Conservation (phyloP, 179 eudicot species). For the Actinidia polygama region DNA sequence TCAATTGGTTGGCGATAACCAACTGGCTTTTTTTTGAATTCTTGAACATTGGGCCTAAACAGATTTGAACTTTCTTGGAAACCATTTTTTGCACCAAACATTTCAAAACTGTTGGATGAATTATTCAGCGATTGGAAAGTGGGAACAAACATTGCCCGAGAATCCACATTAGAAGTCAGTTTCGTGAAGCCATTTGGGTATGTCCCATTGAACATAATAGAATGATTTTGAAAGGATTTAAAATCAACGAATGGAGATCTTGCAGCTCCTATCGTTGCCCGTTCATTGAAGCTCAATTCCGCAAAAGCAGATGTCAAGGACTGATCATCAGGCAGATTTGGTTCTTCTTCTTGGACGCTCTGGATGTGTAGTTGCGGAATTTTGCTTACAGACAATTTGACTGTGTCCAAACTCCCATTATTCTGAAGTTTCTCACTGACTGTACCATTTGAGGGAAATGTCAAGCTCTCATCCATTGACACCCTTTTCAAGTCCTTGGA, state of each 20-base stretch:
- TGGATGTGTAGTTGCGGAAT: slow-evolving; percentile 4
- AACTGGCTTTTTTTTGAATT: slow-evolving; percentile 19
- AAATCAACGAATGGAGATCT: slow-evolving; percentile 17
- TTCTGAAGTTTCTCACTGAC: slow-evolving; percentile 13
- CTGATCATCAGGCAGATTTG: slow-evolving; percentile 37
- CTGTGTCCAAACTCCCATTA: slow-evolving; percentile 15
- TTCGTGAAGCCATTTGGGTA: slow-evolving; percentile 13
- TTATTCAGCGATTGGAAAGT: not conserved
- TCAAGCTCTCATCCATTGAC: slow-evolving; percentile 17
- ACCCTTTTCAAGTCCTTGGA: slow-evolving; percentile 26
- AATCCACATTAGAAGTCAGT: slow-evolving; percentile 18
- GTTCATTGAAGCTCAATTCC: slow-evolving; percentile 35
- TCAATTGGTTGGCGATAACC: slow-evolving; percentile 25
- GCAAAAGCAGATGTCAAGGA: slow-evolving; percentile 36
- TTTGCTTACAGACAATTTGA: not conserved
- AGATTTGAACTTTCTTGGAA: slow-evolving; percentile 18
- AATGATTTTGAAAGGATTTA: slow-evolving; percentile 17
- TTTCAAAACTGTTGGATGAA: slow-evolving; percentile 17
- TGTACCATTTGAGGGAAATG: not conserved
- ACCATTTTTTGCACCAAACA: slow-evolving; percentile 3
- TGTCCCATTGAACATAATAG: slow-evolving; percentile 19
- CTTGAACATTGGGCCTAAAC: slow-evolving; percentile 15
- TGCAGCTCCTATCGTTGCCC: slow-evolving; percentile 11
- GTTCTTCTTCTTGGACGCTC: slow-evolving; percentile 25
- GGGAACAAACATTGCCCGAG: slow-evolving; percentile 4